Base-by-base conservation (phyloP, 768 basidiomycete genomes). In the Lactarius evosmus region DNA sequence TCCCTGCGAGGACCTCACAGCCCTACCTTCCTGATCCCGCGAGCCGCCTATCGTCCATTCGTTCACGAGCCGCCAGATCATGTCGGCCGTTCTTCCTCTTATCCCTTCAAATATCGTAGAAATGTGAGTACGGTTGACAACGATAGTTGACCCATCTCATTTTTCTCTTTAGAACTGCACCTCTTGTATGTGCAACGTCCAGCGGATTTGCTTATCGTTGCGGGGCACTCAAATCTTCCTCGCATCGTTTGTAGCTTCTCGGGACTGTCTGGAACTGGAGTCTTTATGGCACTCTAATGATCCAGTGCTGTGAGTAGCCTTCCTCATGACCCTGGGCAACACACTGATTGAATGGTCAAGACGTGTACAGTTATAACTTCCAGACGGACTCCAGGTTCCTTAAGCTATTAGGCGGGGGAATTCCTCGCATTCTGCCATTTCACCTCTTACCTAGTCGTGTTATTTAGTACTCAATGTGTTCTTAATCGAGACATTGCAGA, bases 231-330 rank as follows among this genome's bases (percentile, higher is more conserved):
- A 53, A n/a, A 52, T 12, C 51, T 52, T 27, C 51, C n/a, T 44
- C 25, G 25, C 46, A 11, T 46, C n/a, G 12, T 49, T 11, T 25
- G 46, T 49, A 49, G 46, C 46, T 49, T 49, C 25, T 63, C 7
- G 62, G 57, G n/a, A 25, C 11, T 22, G 19, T 73, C 27, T 63
- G 70, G 56, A 71, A 73, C 58, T 72, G 67, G 59, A 54, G 60
- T 29, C 56, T 75, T 9, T 75, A 66, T 51, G 74, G 74, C 4
- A 67, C 71, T 17, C 67, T 75, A 11, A 27, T 61, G 0, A 63
- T 72, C 25, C 74, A 75, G 67, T 61, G 67, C 52, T 75, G 74
- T 75, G 51, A 64, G 73, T 60, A 0, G 33, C 22, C 32, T 12
- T 8, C n/a, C 38, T 22, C 29, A 19, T 7, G 22, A 40, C n/a